Conservation (phyloP, 495 filamentous ascomycete genomes). For the Chaetomidium leptoderma region DNA sequence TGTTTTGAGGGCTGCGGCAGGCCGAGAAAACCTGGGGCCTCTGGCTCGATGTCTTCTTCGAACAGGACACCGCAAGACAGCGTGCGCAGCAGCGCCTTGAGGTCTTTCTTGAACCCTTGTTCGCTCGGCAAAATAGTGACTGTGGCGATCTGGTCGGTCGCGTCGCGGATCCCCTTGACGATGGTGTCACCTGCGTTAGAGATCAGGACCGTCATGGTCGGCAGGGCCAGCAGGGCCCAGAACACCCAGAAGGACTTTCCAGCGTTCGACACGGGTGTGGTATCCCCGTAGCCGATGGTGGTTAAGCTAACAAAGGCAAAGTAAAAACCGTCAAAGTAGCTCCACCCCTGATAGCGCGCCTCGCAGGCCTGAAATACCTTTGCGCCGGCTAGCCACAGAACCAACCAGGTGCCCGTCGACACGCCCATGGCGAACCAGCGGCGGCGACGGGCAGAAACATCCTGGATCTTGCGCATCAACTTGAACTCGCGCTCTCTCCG, state of each 20-base stretch:
- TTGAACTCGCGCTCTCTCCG: constrained; percentile 70
- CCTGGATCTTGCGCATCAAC: constrained; percentile 77
- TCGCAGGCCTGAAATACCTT: constrained; percentile 58
- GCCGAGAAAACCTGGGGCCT: constrained; percentile 44
- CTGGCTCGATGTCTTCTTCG: constrained; percentile 29
- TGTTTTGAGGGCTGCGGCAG: constrained; percentile 24
- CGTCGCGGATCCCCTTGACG: constrained; percentile 63
- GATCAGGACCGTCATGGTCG: constrained; percentile 78
- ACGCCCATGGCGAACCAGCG: constrained; percentile 65
- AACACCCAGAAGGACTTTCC: constrained; percentile 83
- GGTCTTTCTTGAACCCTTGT: constrained; percentile 41
- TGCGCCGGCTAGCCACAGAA: constrained; percentile 76
- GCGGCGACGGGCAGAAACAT: constrained; percentile 55
- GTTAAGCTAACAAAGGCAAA: constrained; percentile 74
- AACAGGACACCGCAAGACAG: constrained; percentile 40
- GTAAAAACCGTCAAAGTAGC: constrained; percentile 77
- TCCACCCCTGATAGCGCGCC: constrained; percentile 54
- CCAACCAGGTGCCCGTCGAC: constrained; percentile 61
- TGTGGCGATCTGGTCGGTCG: constrained; percentile 64
- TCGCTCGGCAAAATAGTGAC: constrained; percentile 76
- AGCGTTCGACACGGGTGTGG: constrained; percentile 62
- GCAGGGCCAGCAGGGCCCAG: constrained; percentile 81
- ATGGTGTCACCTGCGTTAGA: constrained; percentile 78
- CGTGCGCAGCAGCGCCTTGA: constrained; percentile 33
- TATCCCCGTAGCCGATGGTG: constrained; percentile 85